Evolutionary conservation across 169 alveolate species (phyloP), one percentile per base, ranked within the genome.

Genomic region (Cryptosporidium muris): DNA sequence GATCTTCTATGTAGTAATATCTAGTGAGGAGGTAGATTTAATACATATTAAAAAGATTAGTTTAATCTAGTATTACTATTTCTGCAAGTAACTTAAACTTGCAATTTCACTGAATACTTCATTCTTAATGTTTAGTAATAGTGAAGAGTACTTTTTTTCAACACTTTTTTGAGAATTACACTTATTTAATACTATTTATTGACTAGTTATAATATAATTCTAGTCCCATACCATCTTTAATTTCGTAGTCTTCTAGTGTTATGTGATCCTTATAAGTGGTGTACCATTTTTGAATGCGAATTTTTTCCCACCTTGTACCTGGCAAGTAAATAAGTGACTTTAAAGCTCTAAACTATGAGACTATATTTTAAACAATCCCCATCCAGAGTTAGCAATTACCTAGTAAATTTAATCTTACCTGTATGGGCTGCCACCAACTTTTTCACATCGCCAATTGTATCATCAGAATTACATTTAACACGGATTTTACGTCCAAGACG

Each of bases 221-320:
- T 42, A 98, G 80, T 38, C 97, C 97, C 99, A 96, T 96, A 2
- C 99, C 99, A 82, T 98, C 99, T 68, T 96, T 95, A 56, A 97
- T 96, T 92, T 98, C 99, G 88, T 98, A 98, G 89, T 98, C 99
- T 88, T 95, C 99, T 65, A 98, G 82, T 16, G 99, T 97, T 65
- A 97, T 97, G 88, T 97, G 99, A 89, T 98, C 99, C 92, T 97
- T 98, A 93, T 94, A 97, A 3, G 97, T 92, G 8, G 92, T 94
- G 92, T 98, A 96, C 96, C 98, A 95, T 90, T 97, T 97, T 88
- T 98, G 97, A 3, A 98, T 94, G 64, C 99, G 90, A 43, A 98
- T 97, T 92, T 97, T 97, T 47, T 98, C 99, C 47, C 98, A 94
- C 51, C 99, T 92, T 3, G 98, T 95, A 4, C 99, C 99, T 94